phyloP scores from a whole-genome alignment of 768 basidiomycete genomes.

The Kwoniella sp. region DNA sequence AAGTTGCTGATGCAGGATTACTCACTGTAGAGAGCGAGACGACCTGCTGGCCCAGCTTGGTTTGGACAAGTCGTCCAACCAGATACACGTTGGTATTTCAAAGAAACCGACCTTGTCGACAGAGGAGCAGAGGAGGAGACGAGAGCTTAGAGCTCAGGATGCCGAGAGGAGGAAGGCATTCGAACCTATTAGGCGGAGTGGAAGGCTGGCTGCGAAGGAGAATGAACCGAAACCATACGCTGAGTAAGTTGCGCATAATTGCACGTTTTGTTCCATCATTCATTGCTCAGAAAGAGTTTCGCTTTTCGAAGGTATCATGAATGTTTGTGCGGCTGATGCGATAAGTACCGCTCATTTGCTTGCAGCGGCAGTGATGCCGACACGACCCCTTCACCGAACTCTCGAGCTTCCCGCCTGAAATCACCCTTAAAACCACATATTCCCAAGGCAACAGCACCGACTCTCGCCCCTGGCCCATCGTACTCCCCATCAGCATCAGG shows the following conservation, averaged over 20 bases:
- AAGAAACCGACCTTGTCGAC: conserved; percentile 12
- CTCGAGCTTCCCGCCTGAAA: background rate
- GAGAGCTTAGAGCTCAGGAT: conserved; percentile 13
- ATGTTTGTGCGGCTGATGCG: no score
- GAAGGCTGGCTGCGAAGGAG: conserved; percentile 28
- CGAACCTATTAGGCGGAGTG: conserved; percentile 27
- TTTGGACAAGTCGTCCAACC: conserved; percentile 4
- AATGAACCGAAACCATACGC: conserved; percentile 3
- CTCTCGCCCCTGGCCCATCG: conserved; percentile 31
- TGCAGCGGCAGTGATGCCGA: background rate
- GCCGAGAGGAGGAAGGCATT: conserved; percentile 8
- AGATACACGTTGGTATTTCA: background rate
- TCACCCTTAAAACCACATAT: conserved; percentile 8
- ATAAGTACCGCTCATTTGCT: no score
- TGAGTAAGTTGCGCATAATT: background rate
- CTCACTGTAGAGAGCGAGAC: conserved; percentile 22
- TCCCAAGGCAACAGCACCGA: conserved; percentile 18
- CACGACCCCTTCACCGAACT: background rate
- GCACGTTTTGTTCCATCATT: no score
- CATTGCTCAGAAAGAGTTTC: no score
- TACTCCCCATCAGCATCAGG: conserved; percentile 14
- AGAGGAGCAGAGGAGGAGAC: conserved; percentile 6
- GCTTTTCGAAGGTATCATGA: no score
- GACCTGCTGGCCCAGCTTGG: conserved; percentile 21
- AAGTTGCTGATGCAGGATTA: background rate